These are phyloP conservation scores for Margaritispora aquatica DNA, from an alignment of 495 filamentous ascomycete genomes.

Conservation along the genomic window DNA sequence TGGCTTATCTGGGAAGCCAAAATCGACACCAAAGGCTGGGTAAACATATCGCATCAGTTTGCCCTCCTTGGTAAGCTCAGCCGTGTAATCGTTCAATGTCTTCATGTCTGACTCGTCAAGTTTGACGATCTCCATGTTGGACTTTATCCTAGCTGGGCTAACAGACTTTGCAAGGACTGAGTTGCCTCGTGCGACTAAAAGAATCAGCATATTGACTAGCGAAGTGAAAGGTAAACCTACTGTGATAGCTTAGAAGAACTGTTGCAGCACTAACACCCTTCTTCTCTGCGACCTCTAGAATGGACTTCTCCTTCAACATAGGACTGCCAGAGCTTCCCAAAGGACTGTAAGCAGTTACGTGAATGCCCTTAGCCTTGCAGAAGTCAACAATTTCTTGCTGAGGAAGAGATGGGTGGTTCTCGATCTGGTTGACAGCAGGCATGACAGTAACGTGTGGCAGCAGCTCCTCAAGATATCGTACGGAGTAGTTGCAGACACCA, in stretches of 20 bases:
- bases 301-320: conserved; percentile 58
- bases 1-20: conserved; percentile 63
- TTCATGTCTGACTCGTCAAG: conserved; percentile 62
- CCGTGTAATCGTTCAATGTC: conserved; percentile 37
- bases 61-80: conserved; percentile 50
- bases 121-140: conserved; percentile 58
- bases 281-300: conserved; percentile 65
- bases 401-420: conserved; percentile 79
- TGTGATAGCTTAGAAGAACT: conserved; percentile 70
- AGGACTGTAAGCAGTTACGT: conserved; percentile 70
- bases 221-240: conserved; percentile 29
- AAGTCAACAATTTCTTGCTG: conserved; percentile 81
- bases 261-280: conserved; percentile 53
- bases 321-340: conserved; percentile 74
- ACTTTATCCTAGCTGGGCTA: conserved; percentile 65
- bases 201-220: conserved; percentile 13
- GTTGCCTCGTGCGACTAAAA: conserved; percentile 55
- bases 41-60: conserved; percentile 67
- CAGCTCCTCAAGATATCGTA: conserved; percentile 64
- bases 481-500: conserved; percentile 80
- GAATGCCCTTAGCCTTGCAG: conserved; percentile 66
- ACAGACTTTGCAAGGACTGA: conserved; percentile 79
- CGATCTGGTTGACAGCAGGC: conserved; percentile 88
- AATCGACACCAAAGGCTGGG: conserved; percentile 69
- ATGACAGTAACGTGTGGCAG: conserved; percentile 57